These are phyloP conservation scores for Starmerella scarabaei DNA, from an alignment of 805 yeast species.

Conservation along the genomic window DNA sequence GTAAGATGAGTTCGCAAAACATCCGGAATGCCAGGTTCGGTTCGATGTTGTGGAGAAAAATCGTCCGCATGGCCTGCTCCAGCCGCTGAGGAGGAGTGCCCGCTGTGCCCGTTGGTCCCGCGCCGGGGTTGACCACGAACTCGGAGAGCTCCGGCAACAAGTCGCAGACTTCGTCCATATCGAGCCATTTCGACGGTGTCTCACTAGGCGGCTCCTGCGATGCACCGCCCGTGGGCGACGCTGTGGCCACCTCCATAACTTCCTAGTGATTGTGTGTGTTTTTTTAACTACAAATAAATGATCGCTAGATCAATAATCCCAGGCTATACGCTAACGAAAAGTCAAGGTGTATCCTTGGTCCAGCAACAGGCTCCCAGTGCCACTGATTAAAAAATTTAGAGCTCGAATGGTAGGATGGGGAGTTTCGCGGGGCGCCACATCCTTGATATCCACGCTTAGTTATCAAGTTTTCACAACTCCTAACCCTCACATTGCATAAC, in stretches of 20 bases:
- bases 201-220: too few species aligned
- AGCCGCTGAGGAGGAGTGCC: neutral
- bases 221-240: too few species aligned
- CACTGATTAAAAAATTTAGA: too few species aligned
- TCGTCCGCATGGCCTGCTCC: neutral
- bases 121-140: neutral
- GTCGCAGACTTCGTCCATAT: neutral
- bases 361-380: too few species aligned
- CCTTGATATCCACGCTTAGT: too few species aligned
- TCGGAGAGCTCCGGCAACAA: neutral
- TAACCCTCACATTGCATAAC: too few species aligned
- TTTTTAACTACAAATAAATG: neutral
- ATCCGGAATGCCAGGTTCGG: constrained; percentile 3
- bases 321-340: too few species aligned
- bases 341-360: too few species aligned
- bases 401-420: too few species aligned
- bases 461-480: too few species aligned
- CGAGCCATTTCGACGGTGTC: too few species aligned
- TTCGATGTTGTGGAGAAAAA: neutral
- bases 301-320: neutral
- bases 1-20: constrained; percentile 5
- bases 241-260: neutral
- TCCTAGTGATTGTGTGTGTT: neutral
- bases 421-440: too few species aligned
- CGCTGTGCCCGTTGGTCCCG: neutral